Percentiles rank a stretch among this genome's conserved stretches.
phyloP scores from a whole-genome alignment of 1,284 basidiomycete genomes.

The Meripilus lineatus region DNA sequence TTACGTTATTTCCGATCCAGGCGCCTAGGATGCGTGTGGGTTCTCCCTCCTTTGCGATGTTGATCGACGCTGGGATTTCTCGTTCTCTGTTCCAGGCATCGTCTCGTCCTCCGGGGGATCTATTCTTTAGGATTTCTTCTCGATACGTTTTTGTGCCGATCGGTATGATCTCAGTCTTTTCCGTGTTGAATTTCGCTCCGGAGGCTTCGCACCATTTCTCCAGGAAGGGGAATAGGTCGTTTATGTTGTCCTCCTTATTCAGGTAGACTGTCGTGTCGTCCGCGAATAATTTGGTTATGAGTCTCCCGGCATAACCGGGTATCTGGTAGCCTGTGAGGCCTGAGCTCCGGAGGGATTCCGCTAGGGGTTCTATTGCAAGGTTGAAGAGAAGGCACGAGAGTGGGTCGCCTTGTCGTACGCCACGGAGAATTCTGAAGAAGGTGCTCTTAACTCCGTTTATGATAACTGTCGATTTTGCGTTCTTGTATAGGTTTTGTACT shows the following conservation, averaged over 20 bases:
- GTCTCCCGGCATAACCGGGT: constrained; percentile 5
- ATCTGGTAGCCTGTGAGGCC: constrained; percentile 15
- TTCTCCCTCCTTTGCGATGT: constrained; percentile 20
- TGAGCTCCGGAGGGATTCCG: constrained; percentile 16
- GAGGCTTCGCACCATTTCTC: constrained; percentile 28
- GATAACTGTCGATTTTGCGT: constrained; percentile 19
- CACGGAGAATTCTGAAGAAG: constrained; percentile 16
- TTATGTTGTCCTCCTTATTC: constrained; percentile 14
- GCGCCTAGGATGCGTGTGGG: constrained; percentile 23
- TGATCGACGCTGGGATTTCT: constrained; percentile 5
- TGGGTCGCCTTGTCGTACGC: constrained; percentile 30
- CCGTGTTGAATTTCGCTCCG: constrained; percentile 29
- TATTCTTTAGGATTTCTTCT: background rate
- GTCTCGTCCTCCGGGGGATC: background rate
- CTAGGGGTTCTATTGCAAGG: constrained; percentile 23
- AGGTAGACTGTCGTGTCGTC: constrained; percentile 14
- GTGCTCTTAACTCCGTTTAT: constrained; percentile 23
- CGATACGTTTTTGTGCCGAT: constrained; percentile 20
- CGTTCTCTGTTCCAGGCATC: too few species aligned
- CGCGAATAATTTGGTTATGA: constrained; percentile 26
- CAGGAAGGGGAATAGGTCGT: constrained; percentile 16
- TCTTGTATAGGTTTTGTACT: constrained; percentile 20
- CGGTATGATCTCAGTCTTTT: constrained; percentile 32
- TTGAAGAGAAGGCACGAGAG: constrained; percentile 27
- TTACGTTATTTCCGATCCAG: constrained; percentile 21